These are phyloP conservation scores for Cyclotella kingstonii DNA, from an alignment of 108 stramenopile genomes.

Conservation along the genomic window DNA sequence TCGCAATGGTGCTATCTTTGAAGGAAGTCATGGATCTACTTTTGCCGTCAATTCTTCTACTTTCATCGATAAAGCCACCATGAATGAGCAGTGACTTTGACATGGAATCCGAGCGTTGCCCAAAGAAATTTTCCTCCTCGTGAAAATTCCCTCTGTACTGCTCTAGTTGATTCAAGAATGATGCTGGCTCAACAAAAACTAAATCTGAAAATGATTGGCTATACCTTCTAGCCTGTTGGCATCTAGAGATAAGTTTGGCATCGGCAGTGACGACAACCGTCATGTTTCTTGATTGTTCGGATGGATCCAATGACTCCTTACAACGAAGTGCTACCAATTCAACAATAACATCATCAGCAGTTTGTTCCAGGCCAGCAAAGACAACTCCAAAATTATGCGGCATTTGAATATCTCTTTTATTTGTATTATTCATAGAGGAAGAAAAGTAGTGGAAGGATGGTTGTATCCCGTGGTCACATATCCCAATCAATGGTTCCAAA, in stretches of 20 bases:
- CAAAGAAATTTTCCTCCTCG: slow-evolving; percentile 40
- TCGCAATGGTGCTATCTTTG: slow-evolving; percentile 28
- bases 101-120: slow-evolving; percentile 3
- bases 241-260: slow-evolving; percentile 45
- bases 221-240: slow-evolving; percentile 33
- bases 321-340: slow-evolving; percentile 36
- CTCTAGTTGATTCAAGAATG: slow-evolving; percentile 43
- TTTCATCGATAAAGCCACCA: background rate
- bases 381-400: slow-evolving; percentile 43
- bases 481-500: slow-evolving; percentile 36
- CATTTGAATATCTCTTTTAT: slow-evolving; percentile 9
- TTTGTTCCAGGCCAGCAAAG: slow-evolving; percentile 53
- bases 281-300: slow-evolving; percentile 13
- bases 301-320: background rate
- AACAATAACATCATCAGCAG: slow-evolving; percentile 78
- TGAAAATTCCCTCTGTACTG: slow-evolving; percentile 16
- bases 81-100: background rate
- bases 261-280: slow-evolving; percentile 69
- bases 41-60: slow-evolving; percentile 29
- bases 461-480: slow-evolving; percentile 26
- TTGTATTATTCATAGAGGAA: slow-evolving; percentile 1
- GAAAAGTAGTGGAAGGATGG: slow-evolving; percentile 29
- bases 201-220: slow-evolving; percentile 31
- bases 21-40: slow-evolving; percentile 37
- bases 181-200: slow-evolving; percentile 42